Conservation (phyloP, 106 monocot genomes). For the Dactylorhiza incarnata region DNA sequence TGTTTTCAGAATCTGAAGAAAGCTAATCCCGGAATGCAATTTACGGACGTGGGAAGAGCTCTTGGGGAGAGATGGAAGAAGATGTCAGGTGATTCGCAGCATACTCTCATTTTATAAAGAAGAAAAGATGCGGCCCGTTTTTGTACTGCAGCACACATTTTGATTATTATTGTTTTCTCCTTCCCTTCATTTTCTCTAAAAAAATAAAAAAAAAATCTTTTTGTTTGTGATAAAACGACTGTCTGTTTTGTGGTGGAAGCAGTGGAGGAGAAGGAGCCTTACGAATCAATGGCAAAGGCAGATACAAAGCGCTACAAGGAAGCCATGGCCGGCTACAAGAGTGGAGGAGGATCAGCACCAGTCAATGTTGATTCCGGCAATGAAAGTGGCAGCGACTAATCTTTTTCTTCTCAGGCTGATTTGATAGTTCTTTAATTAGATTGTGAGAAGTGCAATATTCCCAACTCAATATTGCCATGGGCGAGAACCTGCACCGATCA, state of each 20-base stretch:
- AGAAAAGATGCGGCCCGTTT: neutral
- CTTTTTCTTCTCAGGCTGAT: neutral
- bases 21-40: constrained; percentile 68
- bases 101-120: neutral
- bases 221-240: neutral
- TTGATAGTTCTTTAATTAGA: neutral
- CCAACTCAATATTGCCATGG: no score
- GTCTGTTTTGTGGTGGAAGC: neutral
- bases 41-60: constrained; percentile 88
- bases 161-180: no score
- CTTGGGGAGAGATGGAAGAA: constrained; percentile 99
- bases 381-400: constrained; percentile 41
- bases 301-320: constrained; percentile 90
- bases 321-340: constrained; percentile 76
- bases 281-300: constrained; percentile 62
- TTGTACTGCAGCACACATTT: neutral
- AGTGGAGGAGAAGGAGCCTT: constrained; percentile 93
- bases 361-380: constrained; percentile 54
- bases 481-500: no score
- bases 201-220: no score
- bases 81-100: constrained; percentile 42
- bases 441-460: neutral
- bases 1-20: constrained; percentile 84
- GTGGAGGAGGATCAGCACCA: constrained; percentile 15
- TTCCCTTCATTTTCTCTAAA: no score